Evolutionary conservation across 768 basidiomycete species (phyloP).

Genomic region (Trametes cingulata): DNA sequence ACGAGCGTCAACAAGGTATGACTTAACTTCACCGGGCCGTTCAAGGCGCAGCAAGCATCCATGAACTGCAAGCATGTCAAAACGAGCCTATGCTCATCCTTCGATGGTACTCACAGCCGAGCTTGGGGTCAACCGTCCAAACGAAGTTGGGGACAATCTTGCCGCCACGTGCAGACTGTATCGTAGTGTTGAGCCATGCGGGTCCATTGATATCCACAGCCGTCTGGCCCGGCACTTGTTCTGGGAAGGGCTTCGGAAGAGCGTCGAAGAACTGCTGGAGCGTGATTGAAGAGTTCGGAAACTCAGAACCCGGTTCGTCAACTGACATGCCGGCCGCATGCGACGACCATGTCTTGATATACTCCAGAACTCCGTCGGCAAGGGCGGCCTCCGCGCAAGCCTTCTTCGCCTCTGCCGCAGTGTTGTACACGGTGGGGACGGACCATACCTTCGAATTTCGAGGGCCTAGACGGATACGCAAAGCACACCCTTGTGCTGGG

Average conservation of each 20-base stretch:
- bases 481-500: conserved; percentile 50
- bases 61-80: conserved; percentile 42
- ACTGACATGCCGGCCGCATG: conserved; percentile 35
- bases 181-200: conserved; percentile 50
- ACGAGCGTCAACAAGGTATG: conserved; percentile 63
- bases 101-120: conserved; percentile 37
- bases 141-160: conserved; percentile 45
- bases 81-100: neutral
- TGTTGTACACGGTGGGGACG: conserved; percentile 45
- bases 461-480: conserved; percentile 54
- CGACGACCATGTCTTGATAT: conserved; percentile 48
- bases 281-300: conserved; percentile 32
- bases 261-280: conserved; percentile 64
- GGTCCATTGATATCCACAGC: conserved; percentile 56
- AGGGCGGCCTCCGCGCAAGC: conserved; percentile 59
- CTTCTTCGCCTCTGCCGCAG: conserved; percentile 45
- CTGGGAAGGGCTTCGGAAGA: conserved; percentile 65
- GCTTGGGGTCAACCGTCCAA: conserved; percentile 43
- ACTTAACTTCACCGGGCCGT: conserved; percentile 50
- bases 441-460: conserved; percentile 55
- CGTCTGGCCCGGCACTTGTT: conserved; percentile 46
- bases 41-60: conserved; percentile 64
- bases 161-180: conserved; percentile 55
- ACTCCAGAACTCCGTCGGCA: conserved; percentile 55
- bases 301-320: conserved; percentile 10